Base-by-base conservation (phyloP, 768 basidiomycete species). In the Chalciporus piperatus region DNA sequence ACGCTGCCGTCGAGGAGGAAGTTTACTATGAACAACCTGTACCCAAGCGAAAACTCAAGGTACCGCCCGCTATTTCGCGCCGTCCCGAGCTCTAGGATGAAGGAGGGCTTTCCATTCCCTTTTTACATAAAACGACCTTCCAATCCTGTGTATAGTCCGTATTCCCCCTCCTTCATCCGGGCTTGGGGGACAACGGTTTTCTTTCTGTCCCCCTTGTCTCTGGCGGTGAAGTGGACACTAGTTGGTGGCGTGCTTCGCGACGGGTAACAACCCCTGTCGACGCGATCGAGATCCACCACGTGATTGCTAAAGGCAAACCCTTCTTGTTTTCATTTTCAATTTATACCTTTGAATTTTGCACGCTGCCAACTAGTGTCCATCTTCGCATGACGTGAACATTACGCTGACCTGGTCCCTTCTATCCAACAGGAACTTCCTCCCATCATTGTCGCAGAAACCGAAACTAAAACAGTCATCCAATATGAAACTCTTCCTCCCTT, bases 71-170 rank as follows among this genome's bases (percentile, higher is more conserved):
- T 76, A 54, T 64, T 76, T 82, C 82, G 77, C 87, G 87, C 81
- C 89, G 86, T 80, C 85, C 88, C 75, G 87, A 89, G 85, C 85
- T 90, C 80, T 91, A 85, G 90, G 89, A 89, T 89, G 89, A 91
- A 87, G 89, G 88, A 82, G 89, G 82, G 69, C 70, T 67, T 72
- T 71, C 51, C 55, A 9, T 52, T 74, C 72, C 59, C 61, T 63
- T 59, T 60, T 66, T 60, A 59, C 60, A 62, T 60, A 60, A 55
- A 61, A 57, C 54, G 30, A 53, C 58, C 57, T 59, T 68, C 62
- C 73, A 74, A 62, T 67, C 75, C 70, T 76, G 74, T 82, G 76
- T 81, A 82, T 72, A 81, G 82, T 88, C 81, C 80, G 86, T 88
- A 82, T 37, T 81, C 22, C 74, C 76, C 79, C 83, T 84, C 87